These are phyloP conservation scores for Hypericum perforatum DNA, from an alignment of 345 rosid genomes.

Conservation along the genomic window DNA sequence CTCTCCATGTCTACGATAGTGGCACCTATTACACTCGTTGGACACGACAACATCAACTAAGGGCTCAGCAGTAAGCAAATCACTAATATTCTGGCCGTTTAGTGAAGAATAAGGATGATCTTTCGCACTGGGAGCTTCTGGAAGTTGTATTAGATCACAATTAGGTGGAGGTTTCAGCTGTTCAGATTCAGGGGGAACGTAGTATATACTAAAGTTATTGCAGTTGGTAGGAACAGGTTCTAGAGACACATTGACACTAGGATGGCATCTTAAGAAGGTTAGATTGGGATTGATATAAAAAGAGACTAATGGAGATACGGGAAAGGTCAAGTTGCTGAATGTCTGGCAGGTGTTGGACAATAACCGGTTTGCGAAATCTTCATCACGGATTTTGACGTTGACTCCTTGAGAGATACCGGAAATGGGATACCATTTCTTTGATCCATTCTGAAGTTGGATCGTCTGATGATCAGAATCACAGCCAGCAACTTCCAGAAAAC, in stretches of 20 bases:
- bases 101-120: too few species aligned
- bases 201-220: slow-evolving; percentile 6
- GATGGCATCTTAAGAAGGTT: slow-evolving; percentile 24
- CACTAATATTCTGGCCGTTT: neutral
- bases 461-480: slow-evolving; percentile 10
- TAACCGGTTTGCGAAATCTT: slow-evolving; percentile 7
- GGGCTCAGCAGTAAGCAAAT: slow-evolving; percentile 13
- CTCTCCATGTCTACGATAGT: too few species aligned
- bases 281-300: neutral
- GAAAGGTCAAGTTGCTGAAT: slow-evolving; percentile 22
- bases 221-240: slow-evolving; percentile 2
- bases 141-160: slow-evolving; percentile 24
- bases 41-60: neutral
- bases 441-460: slow-evolving; percentile 21
- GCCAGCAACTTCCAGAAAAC: slow-evolving; percentile 15
- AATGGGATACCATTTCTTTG: slow-evolving; percentile 17
- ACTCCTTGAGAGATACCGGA: slow-evolving; percentile 21
- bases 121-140: neutral
- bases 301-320: slow-evolving; percentile 19
- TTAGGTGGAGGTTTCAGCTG: neutral
- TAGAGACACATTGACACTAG: neutral
- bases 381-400: slow-evolving; percentile 17
- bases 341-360: slow-evolving; percentile 9
- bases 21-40: neutral
- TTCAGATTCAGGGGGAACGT: neutral